Evolutionary conservation across 768 basidiomycete genomes (phyloP).

Genomic region (Hemileccinum impolitum): DNA sequence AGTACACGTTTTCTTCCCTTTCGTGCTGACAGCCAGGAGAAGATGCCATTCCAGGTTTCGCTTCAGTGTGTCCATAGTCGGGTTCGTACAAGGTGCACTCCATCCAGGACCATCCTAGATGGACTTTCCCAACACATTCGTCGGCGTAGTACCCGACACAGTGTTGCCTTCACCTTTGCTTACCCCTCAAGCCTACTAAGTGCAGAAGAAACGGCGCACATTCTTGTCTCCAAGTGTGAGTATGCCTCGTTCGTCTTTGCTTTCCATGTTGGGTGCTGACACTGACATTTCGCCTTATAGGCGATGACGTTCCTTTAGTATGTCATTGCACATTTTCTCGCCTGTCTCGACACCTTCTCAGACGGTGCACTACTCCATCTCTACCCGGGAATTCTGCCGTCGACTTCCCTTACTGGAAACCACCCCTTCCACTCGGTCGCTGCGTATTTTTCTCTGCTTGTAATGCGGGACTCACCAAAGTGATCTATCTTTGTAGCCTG

Average conservation of each 20-base stretch:
- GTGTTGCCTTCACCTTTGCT: no score
- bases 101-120: no score
- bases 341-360: no score
- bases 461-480: background rate
- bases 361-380: conserved; percentile 32
- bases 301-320: conserved; percentile 26
- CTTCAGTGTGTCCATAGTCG: no score
- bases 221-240: conserved; percentile 24
- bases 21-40: no score
- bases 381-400: conserved; percentile 29
- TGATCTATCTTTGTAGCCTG: conserved; percentile 6
- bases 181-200: conserved; percentile 21
- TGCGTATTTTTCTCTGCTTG: conserved; percentile 20
- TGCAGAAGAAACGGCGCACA: conserved; percentile 28
- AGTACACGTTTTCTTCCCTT: no score
- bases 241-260: background rate
- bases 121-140: no score
- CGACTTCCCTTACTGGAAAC: conserved; percentile 39
- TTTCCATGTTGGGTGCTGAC: background rate
- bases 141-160: no score
- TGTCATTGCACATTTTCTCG: conserved; percentile 28
- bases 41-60: no score
- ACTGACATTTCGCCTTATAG: background rate
- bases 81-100: no score
- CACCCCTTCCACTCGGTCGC: conserved; percentile 33